Evolutionary conservation across 495 filamentous ascomycete species (phyloP).

Genomic region (Cercophora sp.): DNA sequence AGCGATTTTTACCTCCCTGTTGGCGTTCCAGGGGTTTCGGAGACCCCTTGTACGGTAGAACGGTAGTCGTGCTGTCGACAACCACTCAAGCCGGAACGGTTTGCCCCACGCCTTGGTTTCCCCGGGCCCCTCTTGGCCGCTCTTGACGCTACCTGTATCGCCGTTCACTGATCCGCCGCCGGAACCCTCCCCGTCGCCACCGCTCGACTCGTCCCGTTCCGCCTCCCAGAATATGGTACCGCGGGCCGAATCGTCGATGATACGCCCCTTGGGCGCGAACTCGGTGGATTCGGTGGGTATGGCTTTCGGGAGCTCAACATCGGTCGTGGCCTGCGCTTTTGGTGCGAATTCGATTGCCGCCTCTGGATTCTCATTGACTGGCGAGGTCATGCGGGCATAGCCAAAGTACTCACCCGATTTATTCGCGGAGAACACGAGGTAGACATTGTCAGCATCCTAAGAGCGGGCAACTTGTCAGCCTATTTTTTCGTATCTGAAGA

Average conservation of each 20-base stretch:
- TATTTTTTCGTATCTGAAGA: too few relatives aligned
- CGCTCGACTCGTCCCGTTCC: slow-evolving; percentile 50
- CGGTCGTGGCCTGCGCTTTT: slow-evolving; percentile 52
- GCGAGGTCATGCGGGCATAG: slow-evolving; percentile 87
- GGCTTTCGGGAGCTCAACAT: slow-evolving; percentile 63
- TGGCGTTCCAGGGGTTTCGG: slow-evolving; percentile 95
- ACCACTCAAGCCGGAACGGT: slow-evolving; percentile 89
- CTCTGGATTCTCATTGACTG: slow-evolving; percentile 71
- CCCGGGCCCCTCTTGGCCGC: slow-evolving; percentile 34
- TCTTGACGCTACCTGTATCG: slow-evolving; percentile 31
- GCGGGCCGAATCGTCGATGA: slow-evolving; percentile 88
- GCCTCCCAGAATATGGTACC: slow-evolving; percentile 98
- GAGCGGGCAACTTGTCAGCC: neutral
- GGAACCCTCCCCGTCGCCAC: slow-evolving; percentile 34
- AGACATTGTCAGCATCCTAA: slow-evolving; percentile 84
- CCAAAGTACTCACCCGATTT: slow-evolving; percentile 98
- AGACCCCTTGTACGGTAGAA: slow-evolving; percentile 89
- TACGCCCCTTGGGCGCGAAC: slow-evolving; percentile 75
- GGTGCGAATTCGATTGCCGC: slow-evolving; percentile 63
- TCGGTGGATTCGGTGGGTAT: slow-evolving; percentile 78
- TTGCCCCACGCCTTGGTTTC: slow-evolving; percentile 76
- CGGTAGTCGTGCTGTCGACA: slow-evolving; percentile 78
- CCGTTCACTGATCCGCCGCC: slow-evolving; percentile 27
- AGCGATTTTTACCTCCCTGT: slow-evolving; percentile 94
- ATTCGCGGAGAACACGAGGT: slow-evolving; percentile 94